phyloP scores from a whole-genome alignment of 2,329 filamentous ascomycete species.

The Cladosporium cucumerinum region DNA sequence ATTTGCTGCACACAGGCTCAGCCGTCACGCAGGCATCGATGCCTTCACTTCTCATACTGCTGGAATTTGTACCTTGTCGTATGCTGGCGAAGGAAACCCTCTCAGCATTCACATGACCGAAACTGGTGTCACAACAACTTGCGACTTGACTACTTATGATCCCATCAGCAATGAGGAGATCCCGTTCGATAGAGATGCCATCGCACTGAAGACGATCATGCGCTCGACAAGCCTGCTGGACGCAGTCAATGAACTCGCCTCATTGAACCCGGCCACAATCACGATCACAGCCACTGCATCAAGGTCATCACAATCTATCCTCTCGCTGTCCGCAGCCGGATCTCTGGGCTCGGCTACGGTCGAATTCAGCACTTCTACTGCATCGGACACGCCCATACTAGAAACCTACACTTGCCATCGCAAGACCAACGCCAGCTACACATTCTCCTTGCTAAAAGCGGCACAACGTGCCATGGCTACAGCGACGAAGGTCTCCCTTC shows the following conservation, averaged over 20 bases:
- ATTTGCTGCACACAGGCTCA: conserved; percentile 37
- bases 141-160: conserved; percentile 79
- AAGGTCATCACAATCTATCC: conserved; percentile 43
- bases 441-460: conserved; percentile 80
- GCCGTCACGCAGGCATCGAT: conserved; percentile 51
- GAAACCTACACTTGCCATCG: conserved; percentile 67
- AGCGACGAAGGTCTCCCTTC: conserved; percentile 86
- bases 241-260: conserved; percentile 64
- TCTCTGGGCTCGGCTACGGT: conserved; percentile 59
- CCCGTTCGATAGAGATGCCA: conserved; percentile 75
- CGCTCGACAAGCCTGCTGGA: conserved; percentile 70
- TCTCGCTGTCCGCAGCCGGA: conserved; percentile 67
- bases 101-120: conserved; percentile 86
- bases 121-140: conserved; percentile 80
- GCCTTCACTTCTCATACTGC: conserved; percentile 83
- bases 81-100: conserved; percentile 69
- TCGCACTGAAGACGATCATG: conserved; percentile 95
- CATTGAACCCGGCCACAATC: conserved; percentile 57
- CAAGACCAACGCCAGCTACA: conserved; percentile 69
- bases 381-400: conserved; percentile 49
- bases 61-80: conserved; percentile 81
- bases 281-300: conserved; percentile 50
- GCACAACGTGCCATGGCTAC: conserved; percentile 89
- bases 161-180: conserved; percentile 63
- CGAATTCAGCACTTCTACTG: conserved; percentile 48